Percentiles rank a stretch among this genome's conserved stretches.
These are phyloP conservation scores for Komagataella kurtzmanii DNA, from an alignment of 805 yeast genomes.

Conservation along the genomic window DNA sequence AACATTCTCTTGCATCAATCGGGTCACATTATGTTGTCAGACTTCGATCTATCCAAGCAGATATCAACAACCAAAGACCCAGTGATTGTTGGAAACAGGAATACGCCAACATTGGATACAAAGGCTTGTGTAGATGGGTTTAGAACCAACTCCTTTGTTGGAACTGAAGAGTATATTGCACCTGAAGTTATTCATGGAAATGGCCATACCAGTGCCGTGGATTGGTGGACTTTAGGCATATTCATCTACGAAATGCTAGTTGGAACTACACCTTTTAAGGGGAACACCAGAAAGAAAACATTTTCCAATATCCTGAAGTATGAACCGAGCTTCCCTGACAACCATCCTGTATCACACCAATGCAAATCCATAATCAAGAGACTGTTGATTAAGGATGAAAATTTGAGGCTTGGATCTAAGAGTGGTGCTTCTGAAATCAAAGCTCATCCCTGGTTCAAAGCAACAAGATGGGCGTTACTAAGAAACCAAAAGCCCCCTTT, in stretches of 20 bases:
- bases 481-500: constrained; percentile 92
- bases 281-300: constrained; percentile 76
- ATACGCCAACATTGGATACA: constrained; percentile 68
- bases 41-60: constrained; percentile 90
- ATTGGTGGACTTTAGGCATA: constrained; percentile 99
- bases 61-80: constrained; percentile 70
- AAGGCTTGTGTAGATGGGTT: constrained; percentile 93
- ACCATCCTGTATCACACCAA: constrained; percentile 50
- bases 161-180: constrained; percentile 97
- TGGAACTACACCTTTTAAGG: constrained; percentile 96
- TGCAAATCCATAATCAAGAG: constrained; percentile 76
- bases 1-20: constrained; percentile 88
- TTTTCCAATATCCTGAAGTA: constrained; percentile 77
- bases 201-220: constrained; percentile 96
- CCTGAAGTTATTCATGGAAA: constrained; percentile 96
- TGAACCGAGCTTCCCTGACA: constrained; percentile 71
- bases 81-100: constrained; percentile 30
- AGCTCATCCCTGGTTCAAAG: constrained; percentile 82
- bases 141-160: constrained; percentile 95
- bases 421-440: constrained; percentile 94
- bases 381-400: constrained; percentile 77
- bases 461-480: constrained; percentile 87
- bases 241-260: constrained; percentile 87
- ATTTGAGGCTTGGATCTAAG: constrained; percentile 77
- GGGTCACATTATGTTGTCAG: constrained; percentile 96